These are phyloP conservation scores for Botrytis tulipae DNA, from an alignment of 2,329 filamentous ascomycete species.

Conservation along the genomic window DNA sequence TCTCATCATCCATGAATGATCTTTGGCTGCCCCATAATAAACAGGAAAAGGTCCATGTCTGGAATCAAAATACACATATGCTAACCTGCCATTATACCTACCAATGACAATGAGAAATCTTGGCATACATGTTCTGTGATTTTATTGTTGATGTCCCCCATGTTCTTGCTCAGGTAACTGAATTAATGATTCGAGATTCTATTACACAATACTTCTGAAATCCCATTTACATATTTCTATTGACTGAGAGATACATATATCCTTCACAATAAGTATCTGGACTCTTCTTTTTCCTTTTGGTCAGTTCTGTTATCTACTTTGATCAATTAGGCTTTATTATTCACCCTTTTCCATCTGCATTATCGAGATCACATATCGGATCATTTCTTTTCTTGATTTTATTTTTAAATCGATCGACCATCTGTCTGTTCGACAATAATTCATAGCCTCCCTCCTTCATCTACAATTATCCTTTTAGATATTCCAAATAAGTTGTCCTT, in stretches of 20 bases:
- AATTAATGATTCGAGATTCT: constrained; percentile 10
- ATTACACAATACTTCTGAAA: constrained; percentile 13
- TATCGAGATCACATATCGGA: neutral
- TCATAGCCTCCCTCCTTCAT: neutral
- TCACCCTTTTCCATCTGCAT: neutral
- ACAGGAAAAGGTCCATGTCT: neutral
- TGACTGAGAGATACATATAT: constrained; percentile 1
- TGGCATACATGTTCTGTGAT: constrained; percentile 11
- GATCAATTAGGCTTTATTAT: neutral
- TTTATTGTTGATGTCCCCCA: constrained; percentile 3
- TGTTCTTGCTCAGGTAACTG: constrained; percentile 9
- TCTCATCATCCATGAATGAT: neutral
- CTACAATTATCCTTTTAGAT: neutral
- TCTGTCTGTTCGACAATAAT: neutral
- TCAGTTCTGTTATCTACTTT: neutral
- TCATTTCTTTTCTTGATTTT: neutral
- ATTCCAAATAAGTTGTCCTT: neutral
- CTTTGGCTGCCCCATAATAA: constrained; percentile 8
- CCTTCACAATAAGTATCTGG: neutral
- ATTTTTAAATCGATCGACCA: neutral
- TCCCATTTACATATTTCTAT: neutral
- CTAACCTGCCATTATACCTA: constrained; percentile 4
- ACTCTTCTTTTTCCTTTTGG: neutral
- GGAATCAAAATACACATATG: neutral
- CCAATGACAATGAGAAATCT: neutral